A percentile compares a stretch with the other conserved stretches of the same genome.
Conservation (phyloP, 768 basidiomycete species). For the Termitomyces eurrhizus region DNA sequence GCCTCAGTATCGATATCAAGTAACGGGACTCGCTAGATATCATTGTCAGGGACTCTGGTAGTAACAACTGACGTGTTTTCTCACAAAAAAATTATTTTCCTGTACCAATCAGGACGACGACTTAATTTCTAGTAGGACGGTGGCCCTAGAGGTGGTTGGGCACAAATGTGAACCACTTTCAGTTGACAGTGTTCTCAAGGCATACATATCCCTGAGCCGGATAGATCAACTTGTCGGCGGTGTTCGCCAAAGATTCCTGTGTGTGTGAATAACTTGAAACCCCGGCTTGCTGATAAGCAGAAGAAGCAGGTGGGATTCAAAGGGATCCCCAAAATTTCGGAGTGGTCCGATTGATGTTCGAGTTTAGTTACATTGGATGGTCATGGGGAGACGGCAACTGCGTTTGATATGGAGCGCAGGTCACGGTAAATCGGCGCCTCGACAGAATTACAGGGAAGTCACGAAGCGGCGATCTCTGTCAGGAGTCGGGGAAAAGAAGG, state of each 20-base stretch:
- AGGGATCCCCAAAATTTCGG: neutral
- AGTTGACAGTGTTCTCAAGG: neutral
- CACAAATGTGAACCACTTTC: neutral
- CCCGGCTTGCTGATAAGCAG: neutral
- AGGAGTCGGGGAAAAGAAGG: neutral
- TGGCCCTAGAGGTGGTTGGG: neutral
- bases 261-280: neutral
- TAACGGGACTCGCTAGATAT: neutral
- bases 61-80: neutral
- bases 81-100: neutral
- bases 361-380: neutral
- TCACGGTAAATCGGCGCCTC: neutral
- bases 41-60: neutral
- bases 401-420: neutral
- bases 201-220: neutral
- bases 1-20: neutral
- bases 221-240: neutral
- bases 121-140: neutral
- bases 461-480: neutral
- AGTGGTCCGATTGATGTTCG: neutral
- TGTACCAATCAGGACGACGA: neutral
- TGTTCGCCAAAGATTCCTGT: neutral
- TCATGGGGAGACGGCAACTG: neutral
- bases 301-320: neutral
- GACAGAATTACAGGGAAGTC: neutral